Percentiles rank a stretch among this genome's conserved stretches.
Conservation (phyloP, 2,329 filamentous ascomycete genomes). For the Fusarium sp. region DNA sequence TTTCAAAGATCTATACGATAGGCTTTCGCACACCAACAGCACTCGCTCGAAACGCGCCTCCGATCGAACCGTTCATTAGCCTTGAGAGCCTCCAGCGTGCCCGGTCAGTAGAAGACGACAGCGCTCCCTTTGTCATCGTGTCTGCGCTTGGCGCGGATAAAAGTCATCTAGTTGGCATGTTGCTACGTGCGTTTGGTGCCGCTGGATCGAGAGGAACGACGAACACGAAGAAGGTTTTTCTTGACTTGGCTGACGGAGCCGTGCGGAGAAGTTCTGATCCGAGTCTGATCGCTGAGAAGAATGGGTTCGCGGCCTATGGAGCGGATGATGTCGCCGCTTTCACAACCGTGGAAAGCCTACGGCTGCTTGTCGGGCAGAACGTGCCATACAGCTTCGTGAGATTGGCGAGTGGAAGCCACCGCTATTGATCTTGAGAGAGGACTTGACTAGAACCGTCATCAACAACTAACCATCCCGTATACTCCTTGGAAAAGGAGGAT, state of each 20-base stretch:
- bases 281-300: slow-evolving; percentile 77
- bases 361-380: slow-evolving; percentile 86
- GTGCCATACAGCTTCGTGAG: slow-evolving; percentile 91
- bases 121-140: slow-evolving; percentile 84
- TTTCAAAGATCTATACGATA: slow-evolving; percentile 87
- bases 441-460: background rate
- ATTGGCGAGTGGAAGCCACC: slow-evolving; percentile 72
- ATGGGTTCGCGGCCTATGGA: slow-evolving; percentile 85
- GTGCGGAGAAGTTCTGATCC: slow-evolving; percentile 74
- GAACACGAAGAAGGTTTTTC: slow-evolving; percentile 78
- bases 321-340: slow-evolving; percentile 86
- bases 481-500: slow-evolving; percentile 9
- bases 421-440: slow-evolving; percentile 60
- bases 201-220: slow-evolving; percentile 51
- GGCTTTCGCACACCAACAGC: slow-evolving; percentile 79
- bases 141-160: slow-evolving; percentile 86
- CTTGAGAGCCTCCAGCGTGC: slow-evolving; percentile 75
- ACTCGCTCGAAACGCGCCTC: slow-evolving; percentile 74
- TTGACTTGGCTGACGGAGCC: slow-evolving; percentile 79
- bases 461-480: slow-evolving; percentile 1
- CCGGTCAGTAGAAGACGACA: slow-evolving; percentile 64
- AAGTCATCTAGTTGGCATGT: slow-evolving; percentile 82
- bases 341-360: slow-evolving; percentile 85
- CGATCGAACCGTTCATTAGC: slow-evolving; percentile 85
- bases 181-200: slow-evolving; percentile 80